A percentile compares a stretch with the other conserved stretches of the same genome.
These are phyloP conservation scores for Ustanciosporium gigantosporum DNA, from an alignment of 1,284 basidiomycete genomes.

Conservation along the genomic window DNA sequence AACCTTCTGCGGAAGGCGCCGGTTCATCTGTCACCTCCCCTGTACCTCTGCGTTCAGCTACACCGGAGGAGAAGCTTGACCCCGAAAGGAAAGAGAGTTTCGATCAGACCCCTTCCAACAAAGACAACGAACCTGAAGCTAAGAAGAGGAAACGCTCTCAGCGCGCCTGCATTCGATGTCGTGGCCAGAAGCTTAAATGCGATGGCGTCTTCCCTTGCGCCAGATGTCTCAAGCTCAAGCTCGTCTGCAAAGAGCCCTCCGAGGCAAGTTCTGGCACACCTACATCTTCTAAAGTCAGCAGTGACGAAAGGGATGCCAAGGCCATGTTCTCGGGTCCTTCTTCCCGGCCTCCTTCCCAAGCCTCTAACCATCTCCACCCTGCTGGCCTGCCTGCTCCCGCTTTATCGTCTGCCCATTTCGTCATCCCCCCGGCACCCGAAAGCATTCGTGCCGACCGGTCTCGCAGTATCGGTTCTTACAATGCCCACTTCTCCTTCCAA, in stretches of 20 bases:
- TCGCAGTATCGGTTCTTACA: background rate
- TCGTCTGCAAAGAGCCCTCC: slow-evolving; percentile 36
- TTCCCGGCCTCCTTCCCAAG: slow-evolving; percentile 15
- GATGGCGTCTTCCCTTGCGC: slow-evolving; percentile 40
- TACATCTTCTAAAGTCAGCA: slow-evolving; percentile 14
- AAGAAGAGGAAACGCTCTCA: slow-evolving; percentile 43
- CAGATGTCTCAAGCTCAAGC: slow-evolving; percentile 35
- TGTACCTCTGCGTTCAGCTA: slow-evolving; percentile 8
- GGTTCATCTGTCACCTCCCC: slow-evolving; percentile 10
- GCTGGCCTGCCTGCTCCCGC: slow-evolving; percentile 14
- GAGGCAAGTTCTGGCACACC: slow-evolving; percentile 16
- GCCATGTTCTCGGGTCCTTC: slow-evolving; percentile 4
- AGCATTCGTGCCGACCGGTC: background rate
- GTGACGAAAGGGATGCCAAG: slow-evolving; percentile 16
- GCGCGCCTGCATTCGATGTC: slow-evolving; percentile 35
- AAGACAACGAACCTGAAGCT: slow-evolving; percentile 26
- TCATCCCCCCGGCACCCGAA: background rate
- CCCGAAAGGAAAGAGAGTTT: slow-evolving; percentile 9
- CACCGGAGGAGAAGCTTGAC: slow-evolving; percentile 9
- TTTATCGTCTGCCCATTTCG: background rate
- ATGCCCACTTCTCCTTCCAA: no score
- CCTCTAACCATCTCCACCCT: slow-evolving; percentile 7
- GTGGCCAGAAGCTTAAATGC: slow-evolving; percentile 40
- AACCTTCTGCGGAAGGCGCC: slow-evolving; percentile 5
- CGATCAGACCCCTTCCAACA: slow-evolving; percentile 2